Conservation (phyloP, 768 basidiomycete genomes). For the Ephemerocybe angulata region DNA sequence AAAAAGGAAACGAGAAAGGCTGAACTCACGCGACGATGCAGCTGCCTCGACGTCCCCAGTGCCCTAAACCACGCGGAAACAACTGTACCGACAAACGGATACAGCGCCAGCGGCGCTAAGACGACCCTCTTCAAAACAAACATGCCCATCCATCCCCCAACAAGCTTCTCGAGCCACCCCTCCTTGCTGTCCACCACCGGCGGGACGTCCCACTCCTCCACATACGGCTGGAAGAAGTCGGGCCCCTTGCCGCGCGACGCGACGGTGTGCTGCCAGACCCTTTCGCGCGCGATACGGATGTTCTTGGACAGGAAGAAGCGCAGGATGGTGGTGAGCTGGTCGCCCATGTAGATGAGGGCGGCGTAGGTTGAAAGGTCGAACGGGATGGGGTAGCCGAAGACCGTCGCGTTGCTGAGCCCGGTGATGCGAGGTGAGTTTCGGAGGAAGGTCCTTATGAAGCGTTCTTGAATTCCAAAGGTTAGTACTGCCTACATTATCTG, state of each 20-base stretch:
- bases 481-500: constrained; percentile 45
- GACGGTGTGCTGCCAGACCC: constrained; percentile 81
- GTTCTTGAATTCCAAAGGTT: constrained; percentile 70
- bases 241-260: constrained; percentile 75
- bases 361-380: constrained; percentile 75
- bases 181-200: constrained; percentile 35
- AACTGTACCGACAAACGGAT: constrained; percentile 65
- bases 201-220: constrained; percentile 76
- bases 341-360: constrained; percentile 65
- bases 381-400: constrained; percentile 64
- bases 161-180: constrained; percentile 28
- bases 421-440: constrained; percentile 61
- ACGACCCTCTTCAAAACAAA: constrained; percentile 40
- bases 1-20: neutral
- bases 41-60: constrained; percentile 58
- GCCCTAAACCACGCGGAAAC: constrained; percentile 64
- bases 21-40: constrained; percentile 67
- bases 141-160: constrained; percentile 35
- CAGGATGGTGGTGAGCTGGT: constrained; percentile 72
- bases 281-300: constrained; percentile 71
- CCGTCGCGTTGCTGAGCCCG: constrained; percentile 56
- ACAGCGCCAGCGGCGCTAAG: constrained; percentile 59
- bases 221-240: constrained; percentile 82
- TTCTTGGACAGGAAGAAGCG: constrained; percentile 82
- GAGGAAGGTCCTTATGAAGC: constrained; percentile 62